Conservation (phyloP, 2,329 filamentous ascomycete genomes). For the Cercospora nicotianae region DNA sequence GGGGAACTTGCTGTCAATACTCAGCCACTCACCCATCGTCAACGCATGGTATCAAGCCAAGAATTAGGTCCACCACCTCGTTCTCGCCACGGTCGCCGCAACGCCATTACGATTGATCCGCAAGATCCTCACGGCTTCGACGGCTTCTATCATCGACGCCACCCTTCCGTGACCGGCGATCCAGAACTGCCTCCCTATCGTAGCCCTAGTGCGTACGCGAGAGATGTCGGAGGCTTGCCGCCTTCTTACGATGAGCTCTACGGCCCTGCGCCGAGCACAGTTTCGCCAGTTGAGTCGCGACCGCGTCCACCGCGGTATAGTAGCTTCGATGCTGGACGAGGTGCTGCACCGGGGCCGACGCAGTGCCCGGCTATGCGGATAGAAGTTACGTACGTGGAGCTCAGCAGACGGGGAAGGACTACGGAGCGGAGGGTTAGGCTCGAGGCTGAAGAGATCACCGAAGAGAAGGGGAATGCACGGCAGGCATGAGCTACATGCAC, state of each 20-base stretch:
- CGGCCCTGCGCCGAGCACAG: neutral
- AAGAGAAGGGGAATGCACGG: neutral
- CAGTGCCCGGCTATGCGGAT: neutral
- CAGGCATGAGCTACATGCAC: neutral
- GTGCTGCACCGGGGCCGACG: neutral
- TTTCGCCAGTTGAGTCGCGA: neutral
- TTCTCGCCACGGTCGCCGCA: neutral
- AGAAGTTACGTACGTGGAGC: neutral
- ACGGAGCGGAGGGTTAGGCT: neutral
- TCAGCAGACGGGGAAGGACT: neutral
- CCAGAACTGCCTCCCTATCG: neutral
- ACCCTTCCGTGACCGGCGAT: neutral
- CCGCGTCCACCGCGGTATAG: neutral
- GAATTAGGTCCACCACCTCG: neutral
- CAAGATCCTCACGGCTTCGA: neutral
- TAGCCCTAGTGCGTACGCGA: neutral
- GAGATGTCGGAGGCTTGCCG: neutral
- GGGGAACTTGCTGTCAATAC: neutral
- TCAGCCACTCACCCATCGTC: neutral
- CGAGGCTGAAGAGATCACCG: neutral
- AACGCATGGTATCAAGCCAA: neutral
- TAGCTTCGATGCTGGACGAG: neutral
- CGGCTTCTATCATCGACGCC: neutral
- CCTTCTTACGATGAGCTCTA: neutral
- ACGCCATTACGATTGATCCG: neutral